phyloP scores from a whole-genome alignment of 2,329 filamentous ascomycete genomes.

The Trichophyton mentagrophytes region DNA sequence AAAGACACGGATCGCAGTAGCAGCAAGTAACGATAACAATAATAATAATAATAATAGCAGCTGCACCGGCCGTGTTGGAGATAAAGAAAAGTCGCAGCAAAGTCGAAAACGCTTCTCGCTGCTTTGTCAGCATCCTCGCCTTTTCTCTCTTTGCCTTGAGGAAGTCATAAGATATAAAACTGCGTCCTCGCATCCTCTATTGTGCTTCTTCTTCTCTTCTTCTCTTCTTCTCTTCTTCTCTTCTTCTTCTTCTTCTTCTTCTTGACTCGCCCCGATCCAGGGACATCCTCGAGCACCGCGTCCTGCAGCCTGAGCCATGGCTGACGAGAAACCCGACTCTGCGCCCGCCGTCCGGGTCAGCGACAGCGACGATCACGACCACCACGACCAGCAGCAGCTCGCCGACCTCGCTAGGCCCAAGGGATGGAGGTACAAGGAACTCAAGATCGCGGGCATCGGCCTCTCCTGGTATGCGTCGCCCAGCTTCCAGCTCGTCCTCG shows the following conservation, averaged over 20 bases:
- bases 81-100: too few species aligned
- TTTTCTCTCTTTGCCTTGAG: not conserved
- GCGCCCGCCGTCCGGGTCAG: not conserved
- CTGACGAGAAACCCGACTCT: not conserved
- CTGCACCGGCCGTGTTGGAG: too few species aligned
- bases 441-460: slow-evolving; percentile 43
- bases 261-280: not conserved
- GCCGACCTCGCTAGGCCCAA: not conserved
- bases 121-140: not conserved
- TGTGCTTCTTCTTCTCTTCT: not conserved
- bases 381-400: not conserved
- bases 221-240: not conserved
- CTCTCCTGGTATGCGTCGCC: slow-evolving; percentile 62
- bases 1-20: too few species aligned
- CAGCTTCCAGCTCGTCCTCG: slow-evolving; percentile 57
- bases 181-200: not conserved
- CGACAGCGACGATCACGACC: not conserved
- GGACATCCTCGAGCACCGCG: not conserved
- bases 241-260: not conserved
- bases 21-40: too few species aligned
- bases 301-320: not conserved
- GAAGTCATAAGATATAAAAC: not conserved
- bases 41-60: too few species aligned
- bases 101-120: not conserved
- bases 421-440: slow-evolving; percentile 15